These are phyloP conservation scores for Mycosphaerella sp. DNA, from an alignment of 2,329 filamentous ascomycete species.

Conservation along the genomic window DNA sequence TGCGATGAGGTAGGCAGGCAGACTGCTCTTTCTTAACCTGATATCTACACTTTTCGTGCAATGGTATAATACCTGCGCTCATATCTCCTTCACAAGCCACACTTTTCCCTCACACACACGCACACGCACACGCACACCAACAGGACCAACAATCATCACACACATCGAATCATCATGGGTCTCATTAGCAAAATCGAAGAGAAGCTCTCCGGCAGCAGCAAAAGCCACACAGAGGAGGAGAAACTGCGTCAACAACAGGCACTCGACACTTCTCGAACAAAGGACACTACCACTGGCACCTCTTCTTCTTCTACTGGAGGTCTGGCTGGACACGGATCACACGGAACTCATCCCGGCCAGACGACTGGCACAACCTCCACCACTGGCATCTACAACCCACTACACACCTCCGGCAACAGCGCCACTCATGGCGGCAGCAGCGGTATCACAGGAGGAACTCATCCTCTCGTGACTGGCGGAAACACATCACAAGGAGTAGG, in stretches of 20 bases:
- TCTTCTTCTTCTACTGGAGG: neutral
- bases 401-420: neutral
- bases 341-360: constrained; percentile 9
- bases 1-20: constrained; percentile 4
- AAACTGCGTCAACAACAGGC: constrained; percentile 3
- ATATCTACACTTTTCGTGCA: neutral
- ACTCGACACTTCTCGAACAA: constrained; percentile 2
- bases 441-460: constrained; percentile 15
- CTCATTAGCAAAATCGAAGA: constrained; percentile 19
- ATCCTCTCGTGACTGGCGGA: constrained; percentile 6
- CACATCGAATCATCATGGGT: constrained; percentile 11
- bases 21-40: neutral
- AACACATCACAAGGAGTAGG: neutral
- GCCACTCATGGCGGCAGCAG: constrained; percentile 2
- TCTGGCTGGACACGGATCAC: constrained; percentile 10
- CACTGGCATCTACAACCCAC: neutral
- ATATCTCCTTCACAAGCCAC: constrained; percentile 4
- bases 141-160: too few species aligned
- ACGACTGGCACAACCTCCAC: neutral
- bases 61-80: neutral
- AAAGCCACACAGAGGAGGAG: constrained; percentile 12
- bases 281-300: neutral
- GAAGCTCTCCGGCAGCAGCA: constrained; percentile 18
- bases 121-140: too few species aligned
- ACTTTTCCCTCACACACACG: neutral